These are phyloP conservation scores for Penicillium italicum DNA, from an alignment of 2,329 filamentous ascomycete species.

Conservation along the genomic window DNA sequence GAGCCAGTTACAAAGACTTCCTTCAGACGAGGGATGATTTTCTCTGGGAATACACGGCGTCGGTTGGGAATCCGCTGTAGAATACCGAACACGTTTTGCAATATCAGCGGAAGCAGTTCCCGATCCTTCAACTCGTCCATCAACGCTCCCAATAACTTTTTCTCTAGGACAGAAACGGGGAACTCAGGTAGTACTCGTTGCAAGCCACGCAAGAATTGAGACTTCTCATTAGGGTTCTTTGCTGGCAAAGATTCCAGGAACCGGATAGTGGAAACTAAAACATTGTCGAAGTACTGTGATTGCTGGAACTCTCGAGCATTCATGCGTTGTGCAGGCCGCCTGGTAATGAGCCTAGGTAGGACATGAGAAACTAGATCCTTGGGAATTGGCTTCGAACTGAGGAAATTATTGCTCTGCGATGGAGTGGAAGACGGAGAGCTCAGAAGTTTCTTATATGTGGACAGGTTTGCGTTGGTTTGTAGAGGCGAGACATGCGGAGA, in stretches of 20 bases:
- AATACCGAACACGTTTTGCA: conserved; percentile 92
- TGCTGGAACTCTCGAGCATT: conserved; percentile 89
- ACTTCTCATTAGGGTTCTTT: conserved; percentile 87
- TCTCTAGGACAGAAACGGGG: conserved; percentile 88
- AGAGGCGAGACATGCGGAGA: conserved; percentile 87
- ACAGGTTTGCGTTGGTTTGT: conserved; percentile 73
- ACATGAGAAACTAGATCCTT: conserved; percentile 72
- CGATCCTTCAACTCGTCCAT: conserved; percentile 92
- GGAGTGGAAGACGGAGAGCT: conserved; percentile 74
- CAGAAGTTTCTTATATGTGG: conserved; percentile 81
- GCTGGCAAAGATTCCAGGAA: conserved; percentile 88
- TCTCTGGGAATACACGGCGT: conserved; percentile 75
- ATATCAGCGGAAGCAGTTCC: conserved; percentile 75
- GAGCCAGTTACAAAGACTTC: conserved; percentile 70
- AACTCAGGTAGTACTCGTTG: conserved; percentile 86
- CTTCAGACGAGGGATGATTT: conserved; percentile 77
- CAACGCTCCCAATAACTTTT: conserved; percentile 83
- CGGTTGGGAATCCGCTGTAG: conserved; percentile 73
- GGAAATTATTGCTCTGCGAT: conserved; percentile 75
- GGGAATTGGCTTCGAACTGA: conserved; percentile 74
- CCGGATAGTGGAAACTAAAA: conserved; percentile 90
- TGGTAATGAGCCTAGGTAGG: conserved; percentile 78
- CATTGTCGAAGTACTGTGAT: conserved; percentile 94
- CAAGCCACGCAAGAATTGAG: conserved; percentile 84
- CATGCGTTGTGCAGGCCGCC: conserved; percentile 81